These are phyloP conservation scores for Plasmodium berghei DNA, from an alignment of 169 alveolate species.

Conservation along the genomic window DNA sequence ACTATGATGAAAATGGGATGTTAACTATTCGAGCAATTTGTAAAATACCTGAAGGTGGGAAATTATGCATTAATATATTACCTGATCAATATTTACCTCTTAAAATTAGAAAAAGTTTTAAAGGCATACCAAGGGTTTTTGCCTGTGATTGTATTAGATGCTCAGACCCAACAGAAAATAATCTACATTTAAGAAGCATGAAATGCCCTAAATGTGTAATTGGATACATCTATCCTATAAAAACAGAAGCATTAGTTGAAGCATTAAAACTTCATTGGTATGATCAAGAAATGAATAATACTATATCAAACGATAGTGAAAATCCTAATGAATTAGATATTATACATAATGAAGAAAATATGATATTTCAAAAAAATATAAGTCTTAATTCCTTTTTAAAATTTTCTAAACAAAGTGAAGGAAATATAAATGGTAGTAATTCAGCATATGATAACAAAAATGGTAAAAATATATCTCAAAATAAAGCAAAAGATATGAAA, in stretches of 20 bases:
- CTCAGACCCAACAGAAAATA: constrained; percentile 83
- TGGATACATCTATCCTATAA: constrained; percentile 81
- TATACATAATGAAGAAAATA: not conserved
- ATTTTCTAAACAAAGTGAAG: not conserved
- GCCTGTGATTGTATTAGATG: constrained; percentile 87
- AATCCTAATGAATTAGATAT: not conserved
- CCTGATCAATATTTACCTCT: constrained; percentile 89
- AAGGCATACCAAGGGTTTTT: constrained; percentile 79
- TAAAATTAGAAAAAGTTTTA: constrained; percentile 80
- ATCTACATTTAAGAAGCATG: constrained; percentile 82
- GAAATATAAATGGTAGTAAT: not conserved
- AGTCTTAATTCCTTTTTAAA: no score
- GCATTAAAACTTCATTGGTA: constrained; percentile 73
- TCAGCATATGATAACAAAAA: not conserved
- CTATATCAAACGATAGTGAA: not conserved
- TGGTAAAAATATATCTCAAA: no score
- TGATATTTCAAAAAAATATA: not conserved
- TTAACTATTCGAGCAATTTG: constrained; percentile 87
- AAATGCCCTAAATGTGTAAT: constrained; percentile 84
- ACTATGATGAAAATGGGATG: constrained; percentile 85
- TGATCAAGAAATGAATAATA: constrained; percentile 17
- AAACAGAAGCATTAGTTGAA: constrained; percentile 42
- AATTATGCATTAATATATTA: constrained; percentile 82
- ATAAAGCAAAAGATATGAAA: no score
- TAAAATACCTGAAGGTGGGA: constrained; percentile 87